Evolutionary conservation across 2,329 filamentous ascomycete species (phyloP).

Genomic region (Colletotrichum cordylinicola): DNA sequence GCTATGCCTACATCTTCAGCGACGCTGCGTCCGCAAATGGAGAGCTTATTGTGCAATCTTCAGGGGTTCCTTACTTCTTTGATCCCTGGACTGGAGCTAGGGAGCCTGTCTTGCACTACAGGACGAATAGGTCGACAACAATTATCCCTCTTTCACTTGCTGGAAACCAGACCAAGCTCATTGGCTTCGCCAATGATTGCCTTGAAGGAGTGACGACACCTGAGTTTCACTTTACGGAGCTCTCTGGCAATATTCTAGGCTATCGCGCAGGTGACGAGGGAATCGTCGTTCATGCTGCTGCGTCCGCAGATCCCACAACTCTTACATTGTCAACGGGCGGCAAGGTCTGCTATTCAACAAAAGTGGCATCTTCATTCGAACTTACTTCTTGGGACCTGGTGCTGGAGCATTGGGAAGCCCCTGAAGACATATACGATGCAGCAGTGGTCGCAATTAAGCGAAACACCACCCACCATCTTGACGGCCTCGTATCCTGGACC

Average conservation of each 20-base stretch:
- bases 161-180: conserved; percentile 4
- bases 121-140: not conserved
- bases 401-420: conserved; percentile 14
- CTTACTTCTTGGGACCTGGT: not conserved
- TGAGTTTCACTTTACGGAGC: not conserved
- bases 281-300: not conserved
- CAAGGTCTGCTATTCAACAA: not conserved
- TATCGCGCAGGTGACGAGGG: not conserved
- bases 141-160: not conserved
- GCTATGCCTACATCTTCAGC: conserved; percentile 5
- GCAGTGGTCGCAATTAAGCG: not conserved
- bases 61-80: not conserved
- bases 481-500: not conserved
- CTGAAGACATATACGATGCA: not conserved
- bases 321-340: not conserved
- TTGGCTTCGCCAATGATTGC: not conserved
- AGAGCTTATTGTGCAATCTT: not conserved
- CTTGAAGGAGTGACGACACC: not conserved
- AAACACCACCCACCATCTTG: conserved; percentile 5
- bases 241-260: not conserved
- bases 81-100: conserved; percentile 4
- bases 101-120: not conserved
- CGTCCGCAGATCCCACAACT: not conserved
- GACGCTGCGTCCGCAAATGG: not conserved
- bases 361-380: not conserved